phyloP scores from a whole-genome alignment of 805 yeast species.

The Teunomyces pallodes region DNA sequence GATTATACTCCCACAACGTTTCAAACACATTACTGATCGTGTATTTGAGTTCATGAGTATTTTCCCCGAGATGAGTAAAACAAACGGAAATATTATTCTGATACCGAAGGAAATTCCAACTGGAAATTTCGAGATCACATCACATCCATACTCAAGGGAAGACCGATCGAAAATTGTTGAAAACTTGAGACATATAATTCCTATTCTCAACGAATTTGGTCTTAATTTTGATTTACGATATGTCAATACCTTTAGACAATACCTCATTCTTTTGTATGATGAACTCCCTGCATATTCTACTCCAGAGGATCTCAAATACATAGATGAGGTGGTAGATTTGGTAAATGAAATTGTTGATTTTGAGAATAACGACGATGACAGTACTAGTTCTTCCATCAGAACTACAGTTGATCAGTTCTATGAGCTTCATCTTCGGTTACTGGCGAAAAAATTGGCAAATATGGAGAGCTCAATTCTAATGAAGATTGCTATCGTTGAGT shows the following conservation, averaged over 20 bases:
- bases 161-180: slow-evolving; percentile 15
- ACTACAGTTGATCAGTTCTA: slow-evolving; percentile 21
- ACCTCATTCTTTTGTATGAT: slow-evolving; percentile 20
- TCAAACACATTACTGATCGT: slow-evolving; percentile 10
- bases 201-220: slow-evolving; percentile 25
- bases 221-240: slow-evolving; percentile 21
- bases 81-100: neutral
- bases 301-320: slow-evolving; percentile 19
- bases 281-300: slow-evolving; percentile 16
- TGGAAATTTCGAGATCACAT: neutral
- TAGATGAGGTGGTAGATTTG: slow-evolving; percentile 16
- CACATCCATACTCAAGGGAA: slow-evolving; percentile 11
- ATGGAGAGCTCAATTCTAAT: slow-evolving; percentile 24
- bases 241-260: slow-evolving; percentile 21
- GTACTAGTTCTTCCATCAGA: slow-evolving; percentile 13
- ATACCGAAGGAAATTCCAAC: neutral
- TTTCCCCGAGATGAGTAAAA: slow-evolving; percentile 17
- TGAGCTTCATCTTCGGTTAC: slow-evolving; percentile 21
- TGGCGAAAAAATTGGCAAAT: slow-evolving; percentile 2
- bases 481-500: slow-evolving; percentile 25
- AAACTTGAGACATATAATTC: slow-evolving; percentile 18
- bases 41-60: slow-evolving; percentile 13
- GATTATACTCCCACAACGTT: slow-evolving; percentile 15
- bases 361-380: slow-evolving; percentile 21
- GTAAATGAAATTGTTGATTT: slow-evolving; percentile 27